Percentiles rank a stretch among this genome's conserved stretches.
Conservation (phyloP, 2,329 filamentous ascomycete species). For the Thielaviopsis musarum region DNA sequence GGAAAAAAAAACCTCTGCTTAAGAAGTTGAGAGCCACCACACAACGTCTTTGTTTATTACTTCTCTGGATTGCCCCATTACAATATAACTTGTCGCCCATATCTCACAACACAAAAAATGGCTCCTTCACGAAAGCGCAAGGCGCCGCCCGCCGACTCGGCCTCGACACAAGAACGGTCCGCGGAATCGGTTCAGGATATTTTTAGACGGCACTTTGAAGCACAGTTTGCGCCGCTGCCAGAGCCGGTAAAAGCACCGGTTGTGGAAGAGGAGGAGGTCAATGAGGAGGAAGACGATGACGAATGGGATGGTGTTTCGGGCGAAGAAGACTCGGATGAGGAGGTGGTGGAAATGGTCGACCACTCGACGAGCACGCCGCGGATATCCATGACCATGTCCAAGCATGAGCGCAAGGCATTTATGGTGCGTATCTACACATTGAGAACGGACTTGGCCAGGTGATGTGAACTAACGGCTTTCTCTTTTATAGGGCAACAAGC, state of each 20-base stretch:
- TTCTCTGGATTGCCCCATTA: too few species aligned
- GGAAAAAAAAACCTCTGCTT: slow-evolving; percentile 5
- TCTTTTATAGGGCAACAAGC: slow-evolving; percentile 17
- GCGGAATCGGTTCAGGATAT: slow-evolving; percentile 50
- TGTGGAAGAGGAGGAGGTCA: slow-evolving; percentile 16
- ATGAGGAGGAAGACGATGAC: slow-evolving; percentile 16
- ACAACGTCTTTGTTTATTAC: too few species aligned
- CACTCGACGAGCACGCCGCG: slow-evolving; percentile 29
- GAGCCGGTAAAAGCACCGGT: slow-evolving; percentile 16
- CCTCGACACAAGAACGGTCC: slow-evolving; percentile 14
- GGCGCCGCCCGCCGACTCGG: slow-evolving; percentile 16
- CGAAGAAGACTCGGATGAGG: slow-evolving; percentile 15
- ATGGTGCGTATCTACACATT: slow-evolving; percentile 33
- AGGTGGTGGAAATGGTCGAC: slow-evolving; percentile 43
- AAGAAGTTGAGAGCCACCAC: background rate
- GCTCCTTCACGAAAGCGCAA: slow-evolving; percentile 30
- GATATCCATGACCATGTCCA: slow-evolving; percentile 33
- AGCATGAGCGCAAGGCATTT: slow-evolving; percentile 60
- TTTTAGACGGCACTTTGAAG: slow-evolving; percentile 74
- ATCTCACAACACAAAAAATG: too few species aligned
- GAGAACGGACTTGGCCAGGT: too few species aligned
- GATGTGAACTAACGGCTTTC: background rate
- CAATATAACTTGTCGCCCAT: too few species aligned
- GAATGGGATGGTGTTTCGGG: slow-evolving; percentile 11
- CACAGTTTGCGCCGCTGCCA: slow-evolving; percentile 62